Percentiles rank a stretch among this genome's conserved stretches.
phyloP scores from a whole-genome alignment of 306 rosid species.

The Spatholobus suberectus region DNA sequence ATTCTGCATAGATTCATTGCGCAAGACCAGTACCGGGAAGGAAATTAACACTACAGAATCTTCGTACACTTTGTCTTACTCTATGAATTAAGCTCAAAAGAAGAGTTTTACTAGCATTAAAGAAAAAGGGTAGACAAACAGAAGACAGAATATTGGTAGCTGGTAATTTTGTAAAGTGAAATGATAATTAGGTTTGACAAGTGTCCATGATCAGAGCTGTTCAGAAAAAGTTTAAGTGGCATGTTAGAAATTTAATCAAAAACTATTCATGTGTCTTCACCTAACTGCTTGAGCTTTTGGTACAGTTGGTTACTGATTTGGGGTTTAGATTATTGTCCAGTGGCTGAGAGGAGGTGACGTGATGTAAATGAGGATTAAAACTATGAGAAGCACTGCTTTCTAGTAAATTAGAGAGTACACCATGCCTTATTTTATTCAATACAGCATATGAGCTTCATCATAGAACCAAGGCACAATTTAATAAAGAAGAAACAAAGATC shows the following conservation, averaged over 20 bases:
- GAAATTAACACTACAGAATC: neutral
- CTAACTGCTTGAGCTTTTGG: neutral
- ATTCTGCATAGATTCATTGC: neutral
- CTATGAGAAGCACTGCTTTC: neutral
- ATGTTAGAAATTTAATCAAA: neutral
- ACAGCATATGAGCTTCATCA: neutral
- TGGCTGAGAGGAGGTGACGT: neutral
- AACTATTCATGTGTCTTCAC: neutral
- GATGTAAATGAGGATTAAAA: too few species aligned
- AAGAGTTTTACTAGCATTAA: too few species aligned
- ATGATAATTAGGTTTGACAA: neutral
- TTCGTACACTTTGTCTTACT: neutral
- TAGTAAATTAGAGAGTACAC: neutral
- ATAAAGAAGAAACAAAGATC: neutral
- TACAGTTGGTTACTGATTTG: neutral
- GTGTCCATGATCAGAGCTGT: neutral
- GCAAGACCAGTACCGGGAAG: neutral
- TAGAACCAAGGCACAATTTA: neutral
- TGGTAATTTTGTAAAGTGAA: neutral
- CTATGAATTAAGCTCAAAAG: too few species aligned
- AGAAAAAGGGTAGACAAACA: neutral
- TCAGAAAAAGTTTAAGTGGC: neutral
- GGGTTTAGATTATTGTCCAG: neutral
- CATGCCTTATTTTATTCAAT: neutral
- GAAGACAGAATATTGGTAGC: neutral